Evolutionary conservation across 305 asterid genomes (phyloP), one percentile per base, ranked within the genome.

Genomic region (Fraxinus sp.): DNA sequence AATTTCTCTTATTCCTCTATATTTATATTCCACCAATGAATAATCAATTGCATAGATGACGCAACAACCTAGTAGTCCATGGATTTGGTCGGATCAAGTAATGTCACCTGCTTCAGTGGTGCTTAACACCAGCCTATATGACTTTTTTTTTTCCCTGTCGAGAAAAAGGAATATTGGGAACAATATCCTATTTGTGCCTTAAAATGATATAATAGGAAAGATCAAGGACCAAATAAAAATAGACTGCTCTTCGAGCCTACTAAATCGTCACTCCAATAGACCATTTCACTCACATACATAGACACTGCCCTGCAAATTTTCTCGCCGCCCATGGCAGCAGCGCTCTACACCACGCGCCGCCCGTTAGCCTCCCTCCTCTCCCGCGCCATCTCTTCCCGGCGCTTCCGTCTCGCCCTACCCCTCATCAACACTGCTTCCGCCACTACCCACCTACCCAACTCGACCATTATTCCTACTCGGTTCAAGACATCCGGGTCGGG

Each of bases 401-500:
- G 92, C 70, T 77, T 86, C 33, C 92, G 90, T 35, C 74, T 84
- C 71, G 26, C 86, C 14, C 39, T 90, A 37, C 89, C 94, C 1
- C 37, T 80, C 32, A 57, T 91, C 76, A 70, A 70, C 22, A 13
- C 82, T 82, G 85, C 84, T 62, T 46, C 59, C 86, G 77, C 13
- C 73, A 72, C 78, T 66, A 32, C 79, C 66, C 14, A 46, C 16
- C 64, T 66, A 44, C 35, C 57, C 32, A 70, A 66, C 62, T 76
- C 79, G 33, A 64, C 77, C 87, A 49, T 74, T 1, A 78, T 77
- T 55, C 90, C 88, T 73, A 83, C 84, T 76, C 94, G 97, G 37
- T 78, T 87, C 84, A 88, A 86, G 85, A 84, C 95, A 3, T 83
- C 97, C 78, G 88, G 91, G n/a, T 86, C 94, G 66, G 99, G 98